These are phyloP conservation scores for Daldinia decipiens DNA, from an alignment of 495 filamentous ascomycete genomes.

Conservation along the genomic window DNA sequence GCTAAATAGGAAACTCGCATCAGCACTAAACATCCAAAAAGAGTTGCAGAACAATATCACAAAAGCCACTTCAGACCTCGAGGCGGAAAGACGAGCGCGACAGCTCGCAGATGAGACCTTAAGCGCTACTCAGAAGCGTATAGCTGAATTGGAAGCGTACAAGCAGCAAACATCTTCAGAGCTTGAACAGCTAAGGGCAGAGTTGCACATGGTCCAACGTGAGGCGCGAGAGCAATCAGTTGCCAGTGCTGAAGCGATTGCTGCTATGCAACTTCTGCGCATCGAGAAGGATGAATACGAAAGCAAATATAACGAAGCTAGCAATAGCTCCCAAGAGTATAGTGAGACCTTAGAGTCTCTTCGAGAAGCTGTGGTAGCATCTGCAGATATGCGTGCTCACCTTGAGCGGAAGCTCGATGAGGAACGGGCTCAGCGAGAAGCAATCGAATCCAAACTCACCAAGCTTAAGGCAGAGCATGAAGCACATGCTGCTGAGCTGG, in stretches of 20 bases:
- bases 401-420: constrained; percentile 87
- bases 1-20: constrained; percentile 82
- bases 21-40: constrained; percentile 77
- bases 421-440: constrained; percentile 79
- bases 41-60: constrained; percentile 79
- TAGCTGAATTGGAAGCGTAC: constrained; percentile 81
- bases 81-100: constrained; percentile 80
- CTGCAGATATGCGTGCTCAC: constrained; percentile 74
- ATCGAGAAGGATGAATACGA: constrained; percentile 86
- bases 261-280: constrained; percentile 74
- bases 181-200: constrained; percentile 82
- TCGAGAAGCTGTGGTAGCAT: constrained; percentile 80
- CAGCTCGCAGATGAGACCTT: constrained; percentile 89
- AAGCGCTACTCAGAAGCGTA: constrained; percentile 81
- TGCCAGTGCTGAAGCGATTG: constrained; percentile 76
- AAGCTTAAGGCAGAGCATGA: constrained; percentile 89
- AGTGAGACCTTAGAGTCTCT: constrained; percentile 77
- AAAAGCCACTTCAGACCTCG: constrained; percentile 71
- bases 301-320: constrained; percentile 72
- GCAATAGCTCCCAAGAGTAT: constrained; percentile 74
- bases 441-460: constrained; percentile 78
- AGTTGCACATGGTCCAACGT: constrained; percentile 80
- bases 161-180: constrained; percentile 84
- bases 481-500: constrained; percentile 81
- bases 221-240: constrained; percentile 81